Base-by-base conservation (phyloP, 371 early-diverging fungal species). In the Mortierella sp. region DNA sequence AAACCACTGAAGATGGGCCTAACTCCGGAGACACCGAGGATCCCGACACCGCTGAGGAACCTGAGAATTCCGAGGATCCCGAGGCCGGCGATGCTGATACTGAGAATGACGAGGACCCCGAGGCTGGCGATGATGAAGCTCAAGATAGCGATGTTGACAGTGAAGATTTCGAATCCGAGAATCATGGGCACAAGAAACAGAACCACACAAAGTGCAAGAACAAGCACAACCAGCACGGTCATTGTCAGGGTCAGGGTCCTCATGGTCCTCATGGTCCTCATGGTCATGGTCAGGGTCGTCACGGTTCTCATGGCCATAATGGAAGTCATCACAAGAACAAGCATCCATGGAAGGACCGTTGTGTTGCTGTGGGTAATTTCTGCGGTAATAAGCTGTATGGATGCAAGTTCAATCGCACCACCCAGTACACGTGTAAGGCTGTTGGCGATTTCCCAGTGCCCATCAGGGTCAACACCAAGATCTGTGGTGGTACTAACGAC, bases 341-440 rank as follows among this genome's bases (percentile, higher is more conserved):
- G 60, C 69, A 61, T 41, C 60, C 61, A 6, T 60, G 30, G 21
- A 52, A 23, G 27, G 61, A 50, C 26, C 52, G 60, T 9, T 68
- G 69, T 42, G 69, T 61, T 11, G 44, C 69, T 23, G 47, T 50
- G 7, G 69, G 69, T 4, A 31, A 60, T 2, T 56, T 61, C 30
- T 68, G 61, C 32, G 61, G 69, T 4, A 14, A 24, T 9, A 7
- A 46, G 5, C 60, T 68, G 31, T 70, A 50, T 30, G 63, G 63
- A 30, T 62, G 70, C 44, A 49, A 62, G 17, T 70, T 70, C 48
- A 32, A 30, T 2, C 3, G 19, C 7, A 58, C 47, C 27, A 53
- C 70, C 23, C 42, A 21, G 9, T 62, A 70, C 50, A 6, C 11
- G 3, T 70, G 70, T 21, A 28, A 39, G 12, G 63, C 60, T 21